A percentile compares a stretch with the other conserved stretches of the same genome.
phyloP scores from a whole-genome alignment of 2,329 filamentous ascomycete species.

The Trichoderma simmonsii region DNA sequence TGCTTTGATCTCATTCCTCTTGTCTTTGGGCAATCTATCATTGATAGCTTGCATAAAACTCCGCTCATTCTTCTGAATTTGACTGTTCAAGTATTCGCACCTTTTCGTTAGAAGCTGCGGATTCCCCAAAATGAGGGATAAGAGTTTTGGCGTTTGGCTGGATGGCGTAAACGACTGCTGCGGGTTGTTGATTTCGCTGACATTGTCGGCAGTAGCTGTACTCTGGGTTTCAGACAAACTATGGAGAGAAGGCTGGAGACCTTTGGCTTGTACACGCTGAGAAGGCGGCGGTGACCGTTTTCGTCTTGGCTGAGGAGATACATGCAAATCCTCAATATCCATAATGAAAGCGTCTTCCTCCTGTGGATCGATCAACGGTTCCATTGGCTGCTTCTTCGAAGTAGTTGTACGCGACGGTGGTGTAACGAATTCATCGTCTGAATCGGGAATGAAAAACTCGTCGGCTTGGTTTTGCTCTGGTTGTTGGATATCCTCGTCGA shows the following conservation, averaged over 20 bases:
- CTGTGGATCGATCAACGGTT: conserved; percentile 11
- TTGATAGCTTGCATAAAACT: conserved; percentile 48
- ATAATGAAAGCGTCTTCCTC: conserved; percentile 12
- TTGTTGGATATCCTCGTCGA: not conserved
- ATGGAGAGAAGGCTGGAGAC: not conserved
- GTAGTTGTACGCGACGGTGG: conserved; percentile 28
- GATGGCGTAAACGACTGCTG: conserved; percentile 6
- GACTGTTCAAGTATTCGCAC: conserved; percentile 38
- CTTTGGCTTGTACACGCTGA: not conserved
- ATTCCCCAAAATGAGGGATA: conserved; percentile 32
- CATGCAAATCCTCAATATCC: conserved; percentile 16
- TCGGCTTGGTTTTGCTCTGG: conserved; percentile 19
- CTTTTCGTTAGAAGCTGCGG: conserved; percentile 35
- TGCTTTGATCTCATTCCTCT: conserved; percentile 45
- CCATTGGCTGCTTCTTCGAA: not conserved
- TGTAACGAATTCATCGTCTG: conserved; percentile 53
- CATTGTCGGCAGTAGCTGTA: conserved; percentile 4
- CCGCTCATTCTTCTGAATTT: conserved; percentile 46
- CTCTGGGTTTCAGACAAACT: conserved; percentile 5
- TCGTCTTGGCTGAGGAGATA: not conserved
- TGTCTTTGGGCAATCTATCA: conserved; percentile 44
- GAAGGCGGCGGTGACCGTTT: not conserved
- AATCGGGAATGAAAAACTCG: conserved; percentile 50
- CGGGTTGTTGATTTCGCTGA: not conserved
- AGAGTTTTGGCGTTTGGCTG: conserved; percentile 29